Conservation (phyloP, 2,329 filamentous ascomycete species). For the Diaporthe vaccinii region DNA sequence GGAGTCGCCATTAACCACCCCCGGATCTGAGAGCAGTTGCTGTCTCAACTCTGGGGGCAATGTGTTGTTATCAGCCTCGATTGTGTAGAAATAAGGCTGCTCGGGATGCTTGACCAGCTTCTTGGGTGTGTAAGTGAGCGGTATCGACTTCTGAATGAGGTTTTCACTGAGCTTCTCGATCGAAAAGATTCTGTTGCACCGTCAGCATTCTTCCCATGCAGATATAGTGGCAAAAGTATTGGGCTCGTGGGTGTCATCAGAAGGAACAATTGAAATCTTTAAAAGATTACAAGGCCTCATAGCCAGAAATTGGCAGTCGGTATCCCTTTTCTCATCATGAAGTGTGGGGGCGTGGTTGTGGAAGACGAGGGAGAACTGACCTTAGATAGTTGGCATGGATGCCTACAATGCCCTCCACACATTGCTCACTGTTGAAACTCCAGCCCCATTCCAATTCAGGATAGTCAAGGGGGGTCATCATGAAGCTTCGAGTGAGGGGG, state of each 20-base stretch:
- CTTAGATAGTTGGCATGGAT: slow-evolving; percentile 90
- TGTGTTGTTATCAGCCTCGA: slow-evolving; percentile 93
- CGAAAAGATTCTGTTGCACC: slow-evolving; percentile 80
- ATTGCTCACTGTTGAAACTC: slow-evolving; percentile 97
- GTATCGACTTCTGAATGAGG: slow-evolving; percentile 86
- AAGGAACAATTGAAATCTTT: slow-evolving; percentile 94
- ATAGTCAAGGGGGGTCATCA: slow-evolving; percentile 92
- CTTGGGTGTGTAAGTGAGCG: slow-evolving; percentile 90
- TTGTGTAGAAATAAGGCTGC: slow-evolving; percentile 90
- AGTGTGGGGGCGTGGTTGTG: slow-evolving; percentile 51
- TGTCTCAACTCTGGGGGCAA: slow-evolving; percentile 82
- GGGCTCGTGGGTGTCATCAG: slow-evolving; percentile 67
- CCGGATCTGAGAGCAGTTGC: slow-evolving; percentile 80
- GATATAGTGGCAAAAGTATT: background rate
- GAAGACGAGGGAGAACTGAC: slow-evolving; percentile 64
- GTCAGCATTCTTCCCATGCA: slow-evolving; percentile 49
- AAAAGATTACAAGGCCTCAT: slow-evolving; percentile 69
- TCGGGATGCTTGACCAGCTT: slow-evolving; percentile 90
- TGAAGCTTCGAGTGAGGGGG: slow-evolving; percentile 86
- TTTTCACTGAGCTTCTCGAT: slow-evolving; percentile 90
- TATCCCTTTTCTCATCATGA: slow-evolving; percentile 76
- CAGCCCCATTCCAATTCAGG: slow-evolving; percentile 91
- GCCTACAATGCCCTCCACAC: slow-evolving; percentile 92
- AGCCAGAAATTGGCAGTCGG: slow-evolving; percentile 63
- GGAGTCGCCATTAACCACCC: slow-evolving; percentile 79